phyloP scores from a whole-genome alignment of 2,329 filamentous ascomycete genomes.

The Fulvia fulva region DNA sequence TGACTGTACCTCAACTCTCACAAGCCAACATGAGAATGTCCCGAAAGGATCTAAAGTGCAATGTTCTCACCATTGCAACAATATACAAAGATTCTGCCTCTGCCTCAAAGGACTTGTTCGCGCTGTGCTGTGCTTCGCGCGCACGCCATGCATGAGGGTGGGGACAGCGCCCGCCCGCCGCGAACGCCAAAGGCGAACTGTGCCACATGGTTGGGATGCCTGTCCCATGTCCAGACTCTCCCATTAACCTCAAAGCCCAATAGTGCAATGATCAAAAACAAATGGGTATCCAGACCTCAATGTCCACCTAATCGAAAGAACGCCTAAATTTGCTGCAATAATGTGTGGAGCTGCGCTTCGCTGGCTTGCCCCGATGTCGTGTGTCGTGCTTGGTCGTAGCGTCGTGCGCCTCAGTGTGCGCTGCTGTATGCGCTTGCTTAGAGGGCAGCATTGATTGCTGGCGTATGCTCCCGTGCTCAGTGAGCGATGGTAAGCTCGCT shows the following conservation, averaged over 20 bases:
- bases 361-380: neutral
- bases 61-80: neutral
- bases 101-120: neutral
- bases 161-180: neutral
- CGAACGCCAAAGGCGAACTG: neutral
- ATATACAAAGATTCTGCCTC: neutral
- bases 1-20: neutral
- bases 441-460: neutral
- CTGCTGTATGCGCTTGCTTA: neutral
- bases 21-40: too few species aligned
- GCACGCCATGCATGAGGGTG: neutral
- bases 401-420: neutral
- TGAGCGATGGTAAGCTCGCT: neutral
- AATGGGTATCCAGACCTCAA: slow-evolving; percentile 20
- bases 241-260: neutral
- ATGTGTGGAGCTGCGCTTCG: neutral
- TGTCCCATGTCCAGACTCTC: neutral
- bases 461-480: neutral
- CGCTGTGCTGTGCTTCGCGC: neutral
- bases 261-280: slow-evolving; percentile 7
- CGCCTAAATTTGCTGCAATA: slow-evolving; percentile 2
- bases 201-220: neutral
- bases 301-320: slow-evolving; percentile 1
- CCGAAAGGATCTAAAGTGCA: too few species aligned
- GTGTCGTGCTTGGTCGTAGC: neutral